phyloP scores from a whole-genome alignment of 1,284 basidiomycete genomes.

The Marasmius fiardii region DNA sequence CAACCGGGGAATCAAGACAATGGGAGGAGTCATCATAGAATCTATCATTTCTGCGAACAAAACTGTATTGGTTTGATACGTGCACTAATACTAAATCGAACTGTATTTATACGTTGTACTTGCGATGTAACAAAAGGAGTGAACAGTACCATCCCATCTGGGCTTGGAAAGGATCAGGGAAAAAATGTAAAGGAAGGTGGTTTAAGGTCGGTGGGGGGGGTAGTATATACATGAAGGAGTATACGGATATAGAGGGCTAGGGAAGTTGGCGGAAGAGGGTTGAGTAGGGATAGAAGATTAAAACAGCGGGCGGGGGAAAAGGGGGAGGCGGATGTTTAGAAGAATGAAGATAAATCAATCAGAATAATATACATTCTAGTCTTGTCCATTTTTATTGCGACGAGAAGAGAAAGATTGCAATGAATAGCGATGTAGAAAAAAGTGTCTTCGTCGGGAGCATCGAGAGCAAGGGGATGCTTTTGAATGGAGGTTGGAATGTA shows the following conservation, averaged over 20 bases:
- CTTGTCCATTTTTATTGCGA: background rate
- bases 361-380: conserved; percentile 3
- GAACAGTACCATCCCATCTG: background rate
- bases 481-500: conserved; percentile 4
- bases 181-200: background rate
- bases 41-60: no score
- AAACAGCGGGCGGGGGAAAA: background rate
- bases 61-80: no score
- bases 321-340: background rate
- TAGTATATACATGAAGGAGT: background rate
- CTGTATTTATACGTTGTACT: no score
- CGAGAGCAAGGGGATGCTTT: conserved; percentile 1
- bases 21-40: no score
- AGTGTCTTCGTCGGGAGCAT: conserved; percentile 1
- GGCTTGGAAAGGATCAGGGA: background rate
- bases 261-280: background rate
- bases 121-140: background rate
- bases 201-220: background rate
- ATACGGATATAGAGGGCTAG: background rate
- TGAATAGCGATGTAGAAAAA: background rate
- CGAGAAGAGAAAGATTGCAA: background rate
- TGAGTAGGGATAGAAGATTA: background rate
- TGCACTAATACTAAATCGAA: no score
- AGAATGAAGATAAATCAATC: background rate
- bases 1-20: no score